These are phyloP conservation scores for Polygonum aviculare DNA, from an alignment of 148 eudicot genomes.

Conservation along the genomic window DNA sequence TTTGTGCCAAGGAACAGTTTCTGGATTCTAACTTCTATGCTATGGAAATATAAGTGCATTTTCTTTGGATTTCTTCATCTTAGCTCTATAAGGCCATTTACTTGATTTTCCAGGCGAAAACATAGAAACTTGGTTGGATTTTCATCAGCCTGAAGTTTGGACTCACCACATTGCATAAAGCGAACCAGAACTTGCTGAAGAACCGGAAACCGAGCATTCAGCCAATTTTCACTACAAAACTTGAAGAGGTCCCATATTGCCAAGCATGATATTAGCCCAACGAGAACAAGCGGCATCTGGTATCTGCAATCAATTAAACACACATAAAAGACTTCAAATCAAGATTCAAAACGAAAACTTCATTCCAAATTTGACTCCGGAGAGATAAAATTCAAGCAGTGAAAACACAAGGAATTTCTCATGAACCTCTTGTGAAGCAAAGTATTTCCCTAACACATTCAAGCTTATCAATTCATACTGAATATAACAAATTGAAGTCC, in stretches of 20 bases:
- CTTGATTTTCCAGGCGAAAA: background rate
- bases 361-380: background rate
- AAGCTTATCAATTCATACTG: background rate
- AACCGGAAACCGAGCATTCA: constrained; percentile 39
- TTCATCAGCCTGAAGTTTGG: background rate
- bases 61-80: background rate
- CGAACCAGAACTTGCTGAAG: constrained; percentile 42
- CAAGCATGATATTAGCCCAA: constrained; percentile 65
- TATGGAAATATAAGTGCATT: background rate
- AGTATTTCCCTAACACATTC: background rate
- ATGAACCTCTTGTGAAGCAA: background rate
- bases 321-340: too few relatives aligned
- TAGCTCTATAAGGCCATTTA: background rate
- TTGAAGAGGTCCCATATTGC: constrained; percentile 71
- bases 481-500: background rate
- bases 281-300: constrained; percentile 79
- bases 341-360: too few relatives aligned
- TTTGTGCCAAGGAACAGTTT: background rate
- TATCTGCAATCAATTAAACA: constrained; percentile 34
- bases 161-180: constrained; percentile 65
- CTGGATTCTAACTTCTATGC: background rate
- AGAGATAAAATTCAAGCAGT: background rate
- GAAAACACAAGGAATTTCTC: background rate
- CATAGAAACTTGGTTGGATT: background rate
- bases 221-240: constrained; percentile 56